phyloP scores from a whole-genome alignment of 2,329 filamentous ascomycete species.

The Paecilomyces sp. region DNA sequence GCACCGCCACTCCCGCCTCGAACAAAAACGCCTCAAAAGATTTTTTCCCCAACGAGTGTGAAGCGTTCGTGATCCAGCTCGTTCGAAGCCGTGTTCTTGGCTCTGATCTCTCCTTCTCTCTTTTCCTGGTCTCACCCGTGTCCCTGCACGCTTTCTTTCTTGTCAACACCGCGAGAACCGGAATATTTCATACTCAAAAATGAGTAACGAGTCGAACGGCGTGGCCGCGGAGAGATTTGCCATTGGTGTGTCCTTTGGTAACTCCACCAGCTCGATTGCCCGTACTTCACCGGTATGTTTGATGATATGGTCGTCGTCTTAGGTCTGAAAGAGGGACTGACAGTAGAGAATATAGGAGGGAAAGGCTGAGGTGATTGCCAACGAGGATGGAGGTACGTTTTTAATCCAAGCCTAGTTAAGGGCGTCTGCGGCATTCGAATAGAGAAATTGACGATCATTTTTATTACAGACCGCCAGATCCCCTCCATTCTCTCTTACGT shows the following conservation, averaged over 20 bases:
- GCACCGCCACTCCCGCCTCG: not conserved
- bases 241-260: constrained; percentile 97
- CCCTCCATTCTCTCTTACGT: constrained; percentile 91
- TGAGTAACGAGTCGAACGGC: constrained; percentile 50
- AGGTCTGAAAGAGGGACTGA: constrained; percentile 4
- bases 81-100: constrained; percentile 7
- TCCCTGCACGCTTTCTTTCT: constrained; percentile 5
- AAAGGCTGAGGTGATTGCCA: constrained; percentile 95
- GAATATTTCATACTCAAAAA: constrained; percentile 13
- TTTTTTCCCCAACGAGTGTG: constrained; percentile 17
- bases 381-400: constrained; percentile 84
- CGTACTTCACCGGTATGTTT: constrained; percentile 59
- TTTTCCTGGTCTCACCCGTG: constrained; percentile 8
- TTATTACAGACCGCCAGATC: constrained; percentile 76
- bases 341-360: constrained; percentile 55
- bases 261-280: constrained; percentile 96
- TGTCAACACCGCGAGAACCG: constrained; percentile 5
- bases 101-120: constrained; percentile 12
- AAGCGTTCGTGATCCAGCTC: not conserved
- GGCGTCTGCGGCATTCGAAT: not conserved
- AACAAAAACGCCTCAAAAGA: constrained; percentile 24
- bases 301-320: not conserved
- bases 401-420: not conserved
- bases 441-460: constrained; percentile 2
- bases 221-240: constrained; percentile 50